Evolutionary conservation across 192 early-diverging fungal genomes (phyloP).

Genomic region (Chytriomyces hyalinus): DNA sequence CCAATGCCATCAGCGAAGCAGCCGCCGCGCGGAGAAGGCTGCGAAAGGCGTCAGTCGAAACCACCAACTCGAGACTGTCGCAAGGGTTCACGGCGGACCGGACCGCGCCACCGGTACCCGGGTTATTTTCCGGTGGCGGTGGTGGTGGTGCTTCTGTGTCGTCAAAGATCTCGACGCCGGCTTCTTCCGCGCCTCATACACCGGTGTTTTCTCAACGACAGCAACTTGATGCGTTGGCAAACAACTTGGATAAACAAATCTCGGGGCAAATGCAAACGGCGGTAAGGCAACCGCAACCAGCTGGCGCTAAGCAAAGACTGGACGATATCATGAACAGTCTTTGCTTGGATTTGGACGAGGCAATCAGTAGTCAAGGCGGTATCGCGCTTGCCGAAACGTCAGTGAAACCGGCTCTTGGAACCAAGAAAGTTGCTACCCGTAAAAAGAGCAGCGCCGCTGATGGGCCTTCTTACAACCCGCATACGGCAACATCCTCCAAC

Average conservation of each 20-base stretch:
- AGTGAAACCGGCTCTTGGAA: too few relatives aligned
- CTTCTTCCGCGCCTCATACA: not conserved
- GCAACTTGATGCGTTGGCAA: not conserved
- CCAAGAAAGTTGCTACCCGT: constrained; percentile 11
- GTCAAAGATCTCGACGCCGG: not conserved
- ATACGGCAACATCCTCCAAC: not conserved
- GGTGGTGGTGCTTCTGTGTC: too few relatives aligned
- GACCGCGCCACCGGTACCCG: not conserved
- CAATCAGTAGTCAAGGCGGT: not conserved
- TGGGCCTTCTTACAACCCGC: not conserved
- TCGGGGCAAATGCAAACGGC: not conserved
- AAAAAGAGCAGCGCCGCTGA: constrained; percentile 12
- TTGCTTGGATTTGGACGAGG: not conserved
- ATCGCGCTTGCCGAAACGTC: not conserved
- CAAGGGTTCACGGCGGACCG: not conserved
- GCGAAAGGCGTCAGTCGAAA: not conserved
- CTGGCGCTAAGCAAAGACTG: constrained; percentile 14
- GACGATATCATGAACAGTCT: constrained; percentile 28
- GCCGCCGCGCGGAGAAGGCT: not conserved
- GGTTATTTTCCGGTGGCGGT: not conserved
- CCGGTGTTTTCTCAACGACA: not conserved
- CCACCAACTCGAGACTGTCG: not conserved
- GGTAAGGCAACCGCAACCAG: not conserved
- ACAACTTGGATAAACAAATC: not conserved
- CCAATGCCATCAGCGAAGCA: constrained; percentile 14